phyloP scores from a whole-genome alignment of 306 rosid species.

The Cucurbita pepo region DNA sequence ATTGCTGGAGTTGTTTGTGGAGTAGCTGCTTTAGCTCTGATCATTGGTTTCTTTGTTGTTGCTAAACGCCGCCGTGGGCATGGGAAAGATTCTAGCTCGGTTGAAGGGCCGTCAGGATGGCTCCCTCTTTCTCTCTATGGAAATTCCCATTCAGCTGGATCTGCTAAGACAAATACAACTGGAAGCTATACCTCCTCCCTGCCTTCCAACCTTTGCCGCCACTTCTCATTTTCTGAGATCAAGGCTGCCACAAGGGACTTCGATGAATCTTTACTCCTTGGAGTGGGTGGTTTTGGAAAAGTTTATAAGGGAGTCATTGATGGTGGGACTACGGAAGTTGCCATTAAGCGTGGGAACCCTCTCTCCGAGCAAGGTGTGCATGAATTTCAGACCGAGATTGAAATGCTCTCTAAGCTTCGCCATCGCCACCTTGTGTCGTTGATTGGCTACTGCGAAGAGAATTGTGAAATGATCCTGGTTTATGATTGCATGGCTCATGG shows the following conservation, averaged over 20 bases:
- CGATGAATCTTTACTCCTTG: constrained; percentile 77
- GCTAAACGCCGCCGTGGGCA: constrained; percentile 28
- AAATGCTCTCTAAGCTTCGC: constrained; percentile 98
- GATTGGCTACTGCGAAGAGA: constrained; percentile 92
- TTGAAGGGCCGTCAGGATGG: constrained; percentile 99
- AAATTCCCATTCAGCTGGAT: constrained; percentile 75
- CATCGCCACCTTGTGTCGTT: constrained; percentile 95
- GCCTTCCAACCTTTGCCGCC: constrained; percentile 91
- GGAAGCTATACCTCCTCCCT: constrained; percentile 83
- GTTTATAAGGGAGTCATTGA: constrained; percentile 90
- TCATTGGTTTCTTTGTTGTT: constrained; percentile 39
- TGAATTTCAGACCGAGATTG: constrained; percentile 98
- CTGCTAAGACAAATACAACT: constrained; percentile 87
- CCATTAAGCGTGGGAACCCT: constrained; percentile 92
- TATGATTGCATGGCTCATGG: constrained; percentile 93
- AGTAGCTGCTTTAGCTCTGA: constrained; percentile 40
- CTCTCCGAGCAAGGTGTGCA: constrained; percentile 97
- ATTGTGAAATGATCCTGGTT: constrained; percentile 95
- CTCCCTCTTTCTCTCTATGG: constrained; percentile 92
- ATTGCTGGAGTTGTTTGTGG: constrained; percentile 62
- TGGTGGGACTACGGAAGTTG: constrained; percentile 66
- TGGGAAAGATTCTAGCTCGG: constrained; percentile 48
- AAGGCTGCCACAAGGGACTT: constrained; percentile 81
- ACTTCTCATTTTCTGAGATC: constrained; percentile 95
- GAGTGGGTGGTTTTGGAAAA: constrained; percentile 98